These are phyloP conservation scores for Astrephomene gubernaculifera DNA, from an alignment of 139 green algal genomes.

Conservation along the genomic window DNA sequence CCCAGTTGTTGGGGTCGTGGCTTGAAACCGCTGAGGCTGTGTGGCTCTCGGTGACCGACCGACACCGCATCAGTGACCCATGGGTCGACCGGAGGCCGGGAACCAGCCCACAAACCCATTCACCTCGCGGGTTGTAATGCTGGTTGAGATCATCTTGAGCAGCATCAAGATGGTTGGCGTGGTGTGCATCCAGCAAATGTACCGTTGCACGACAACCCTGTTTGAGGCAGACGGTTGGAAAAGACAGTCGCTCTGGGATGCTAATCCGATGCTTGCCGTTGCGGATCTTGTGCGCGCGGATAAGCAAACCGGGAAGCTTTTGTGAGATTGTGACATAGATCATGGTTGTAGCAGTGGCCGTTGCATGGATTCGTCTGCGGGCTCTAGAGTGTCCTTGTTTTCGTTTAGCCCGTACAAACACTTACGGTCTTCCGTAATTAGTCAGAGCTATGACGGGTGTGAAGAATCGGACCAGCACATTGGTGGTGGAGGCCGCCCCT, in stretches of 20 bases:
- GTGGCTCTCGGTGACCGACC: neutral
- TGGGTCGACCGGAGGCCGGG: too few species aligned
- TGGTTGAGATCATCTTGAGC: conserved; percentile 48
- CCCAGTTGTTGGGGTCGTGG: too few species aligned
- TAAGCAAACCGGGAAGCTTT: neutral
- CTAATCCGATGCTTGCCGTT: too few species aligned
- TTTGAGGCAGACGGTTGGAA: neutral
- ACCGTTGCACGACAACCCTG: conserved; percentile 59
- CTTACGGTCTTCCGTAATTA: conserved; percentile 39
- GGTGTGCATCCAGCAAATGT: conserved; percentile 68
- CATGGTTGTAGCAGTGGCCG: neutral
- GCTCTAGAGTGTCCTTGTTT: too few species aligned
- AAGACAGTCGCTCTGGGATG: neutral
- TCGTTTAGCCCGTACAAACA: too few species aligned
- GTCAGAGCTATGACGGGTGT: conserved; percentile 34
- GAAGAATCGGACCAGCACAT: conserved; percentile 54
- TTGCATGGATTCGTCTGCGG: too few species aligned
- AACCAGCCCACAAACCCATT: neutral
- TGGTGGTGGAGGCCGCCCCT: conserved; percentile 65
- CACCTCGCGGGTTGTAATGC: conserved; percentile 43
- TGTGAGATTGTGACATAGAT: neutral
- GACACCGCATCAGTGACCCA: too few species aligned
- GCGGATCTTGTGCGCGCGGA: too few species aligned
- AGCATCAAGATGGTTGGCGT: conserved; percentile 58
- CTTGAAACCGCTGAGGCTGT: too few species aligned